These are phyloP conservation scores for Herpetomonas tarakana DNA, from an alignment of 208 protist genomes.

Conservation along the genomic window DNA sequence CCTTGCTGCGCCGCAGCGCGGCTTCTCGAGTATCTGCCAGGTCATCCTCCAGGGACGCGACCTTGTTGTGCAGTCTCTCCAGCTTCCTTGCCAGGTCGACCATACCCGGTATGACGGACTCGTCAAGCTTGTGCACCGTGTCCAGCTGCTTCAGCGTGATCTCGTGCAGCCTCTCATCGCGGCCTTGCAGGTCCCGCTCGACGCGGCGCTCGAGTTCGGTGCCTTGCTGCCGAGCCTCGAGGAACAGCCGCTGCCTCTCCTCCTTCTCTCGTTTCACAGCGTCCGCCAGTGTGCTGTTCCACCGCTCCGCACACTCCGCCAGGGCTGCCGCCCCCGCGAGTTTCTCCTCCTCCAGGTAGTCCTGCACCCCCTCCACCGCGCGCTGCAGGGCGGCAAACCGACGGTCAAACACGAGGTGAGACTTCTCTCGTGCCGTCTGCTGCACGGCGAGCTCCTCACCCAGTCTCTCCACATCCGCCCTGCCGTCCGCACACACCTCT, in stretches of 20 bases:
- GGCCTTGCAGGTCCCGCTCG: neutral
- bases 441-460: neutral
- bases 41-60: neutral
- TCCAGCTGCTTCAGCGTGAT: neutral
- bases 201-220: neutral
- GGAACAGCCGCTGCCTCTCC: neutral
- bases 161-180: neutral
- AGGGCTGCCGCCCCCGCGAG: neutral
- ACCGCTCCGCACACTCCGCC: neutral
- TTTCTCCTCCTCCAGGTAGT: neutral
- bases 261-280: neutral
- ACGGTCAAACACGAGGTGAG: neutral
- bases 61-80: neutral
- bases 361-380: neutral
- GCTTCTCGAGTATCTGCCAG: neutral
- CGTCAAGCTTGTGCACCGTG: neutral
- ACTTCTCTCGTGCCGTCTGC: neutral
- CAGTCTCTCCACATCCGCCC: neutral
- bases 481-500: neutral
- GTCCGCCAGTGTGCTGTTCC: neutral
- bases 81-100: neutral
- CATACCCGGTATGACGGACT: neutral
- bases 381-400: neutral
- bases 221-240: neutral
- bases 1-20: neutral